Evolutionary conservation across 2,329 filamentous ascomycete genomes (phyloP), one percentile per base, ranked within the genome.

Genomic region (Phaeophleospora eucalypticola): DNA sequence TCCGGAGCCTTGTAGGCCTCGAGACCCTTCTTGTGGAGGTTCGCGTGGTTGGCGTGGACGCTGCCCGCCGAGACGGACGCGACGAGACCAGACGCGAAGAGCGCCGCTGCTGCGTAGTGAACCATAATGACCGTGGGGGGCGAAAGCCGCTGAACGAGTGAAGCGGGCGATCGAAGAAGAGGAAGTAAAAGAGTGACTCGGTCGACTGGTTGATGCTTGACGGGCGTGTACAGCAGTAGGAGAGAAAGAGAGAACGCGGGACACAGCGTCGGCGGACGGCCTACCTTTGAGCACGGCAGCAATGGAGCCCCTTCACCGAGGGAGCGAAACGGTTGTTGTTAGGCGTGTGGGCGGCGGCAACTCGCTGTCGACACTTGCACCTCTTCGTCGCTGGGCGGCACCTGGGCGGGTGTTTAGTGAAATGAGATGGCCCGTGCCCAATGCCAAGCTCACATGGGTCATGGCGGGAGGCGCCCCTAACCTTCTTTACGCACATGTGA

Each of bases 81-180:
- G 45, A 53, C 33, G 36, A 55, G 32, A 16, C 50, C 51, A 17
- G 45, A 47, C 35, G 51, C 41, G 34, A 57, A 41, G 34, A 46
- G 40, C 45, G 52, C 54, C 24, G 49, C 45, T 43, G 43, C 46
- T 24, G 43, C 35, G 34, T 47, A 43, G 29, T 45, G 38, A 40
- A 51, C 45, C 55, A 58, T 58, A 29, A 43, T 53, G 45, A 40
- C 36, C 38, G 45, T 45, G 42, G 37, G n/a, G n/a, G 36, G 43
- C 42, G 49, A 55, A 45, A 43, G 46, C 53, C 55, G 53, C 55
- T 58, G 47, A 58, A 56, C 33, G 55, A 58, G 55, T 58, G 55
- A 52, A 58, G 55, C 55, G 55, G 52, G 34, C 41, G 18, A 43
- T 51, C 54, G 45, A 39, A 41, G 45, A 39, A 41, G 24, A 12